phyloP scores from a whole-genome alignment of 2,329 filamentous ascomycete species.

The Dactylellina drechsleri region DNA sequence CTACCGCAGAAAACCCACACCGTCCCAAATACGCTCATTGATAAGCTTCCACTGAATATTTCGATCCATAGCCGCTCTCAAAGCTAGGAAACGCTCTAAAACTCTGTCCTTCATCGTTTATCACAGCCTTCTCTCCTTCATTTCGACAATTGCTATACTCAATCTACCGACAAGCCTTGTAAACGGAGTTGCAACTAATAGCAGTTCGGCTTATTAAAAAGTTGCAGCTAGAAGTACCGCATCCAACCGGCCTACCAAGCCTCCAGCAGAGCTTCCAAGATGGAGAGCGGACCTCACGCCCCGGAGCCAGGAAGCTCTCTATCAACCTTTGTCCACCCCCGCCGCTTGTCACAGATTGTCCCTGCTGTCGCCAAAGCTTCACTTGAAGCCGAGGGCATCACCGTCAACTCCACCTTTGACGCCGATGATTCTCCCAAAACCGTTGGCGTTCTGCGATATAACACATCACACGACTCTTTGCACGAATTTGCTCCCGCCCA shows the following conservation, averaged over 20 bases:
- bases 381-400: constrained; percentile 44
- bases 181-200: not conserved
- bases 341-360: constrained; percentile 43
- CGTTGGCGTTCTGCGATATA: constrained; percentile 52
- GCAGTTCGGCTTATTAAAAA: too few species aligned
- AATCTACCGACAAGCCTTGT: constrained; percentile 2
- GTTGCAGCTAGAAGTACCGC: constrained; percentile 1
- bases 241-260: too few species aligned
- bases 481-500: constrained; percentile 51
- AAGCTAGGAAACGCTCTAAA: not conserved
- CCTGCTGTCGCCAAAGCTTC: constrained; percentile 44
- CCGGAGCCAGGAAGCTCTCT: constrained; percentile 43
- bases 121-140: constrained; percentile 2
- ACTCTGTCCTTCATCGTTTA: not conserved
- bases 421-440: constrained; percentile 28
- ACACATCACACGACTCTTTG: constrained; percentile 52
- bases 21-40: constrained; percentile 11
- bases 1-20: not conserved
- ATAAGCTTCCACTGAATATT: constrained; percentile 5
- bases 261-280: constrained; percentile 8
- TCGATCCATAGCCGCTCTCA: not conserved
- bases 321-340: constrained; percentile 46
- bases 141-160: constrained; percentile 10
- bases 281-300: constrained; percentile 54
- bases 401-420: constrained; percentile 30